Percentiles rank a stretch among this genome's conserved stretches.
These are phyloP conservation scores for Syzygium malaccense DNA, from an alignment of 441 rosid species.

Conservation along the genomic window DNA sequence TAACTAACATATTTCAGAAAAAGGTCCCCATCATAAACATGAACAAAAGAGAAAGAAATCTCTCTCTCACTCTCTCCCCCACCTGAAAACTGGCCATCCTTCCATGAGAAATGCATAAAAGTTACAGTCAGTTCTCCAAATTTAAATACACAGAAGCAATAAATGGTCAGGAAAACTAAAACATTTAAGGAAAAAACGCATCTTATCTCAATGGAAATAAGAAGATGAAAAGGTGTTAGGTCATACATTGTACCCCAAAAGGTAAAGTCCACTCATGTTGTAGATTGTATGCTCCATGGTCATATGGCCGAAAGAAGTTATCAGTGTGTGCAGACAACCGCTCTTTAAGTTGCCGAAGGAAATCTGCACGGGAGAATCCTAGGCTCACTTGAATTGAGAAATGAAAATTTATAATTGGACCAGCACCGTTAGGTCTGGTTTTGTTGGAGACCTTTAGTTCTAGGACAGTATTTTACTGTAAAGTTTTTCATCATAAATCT, in stretches of 20 bases:
- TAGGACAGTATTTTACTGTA: too few species aligned
- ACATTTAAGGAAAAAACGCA: neutral
- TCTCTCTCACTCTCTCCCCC: too few species aligned
- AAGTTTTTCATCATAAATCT: too few species aligned
- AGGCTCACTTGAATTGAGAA: neutral
- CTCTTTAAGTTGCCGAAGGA: constrained; percentile 64
- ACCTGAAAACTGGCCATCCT: neutral
- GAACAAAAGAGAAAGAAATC: too few species aligned
- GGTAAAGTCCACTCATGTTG: constrained; percentile 94
- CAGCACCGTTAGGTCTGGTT: too few species aligned
- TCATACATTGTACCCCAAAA: constrained; percentile 69
- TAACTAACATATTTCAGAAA: too few species aligned
- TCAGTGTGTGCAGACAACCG: constrained; percentile 61
- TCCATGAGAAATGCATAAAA: neutral
- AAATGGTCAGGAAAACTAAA: neutral
- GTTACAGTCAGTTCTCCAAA: neutral
- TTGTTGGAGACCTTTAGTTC: too few species aligned
- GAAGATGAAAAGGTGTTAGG: constrained; percentile 11
- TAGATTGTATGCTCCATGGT: constrained; percentile 50
- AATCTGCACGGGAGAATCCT: constrained; percentile 31
- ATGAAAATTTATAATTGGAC: neutral
- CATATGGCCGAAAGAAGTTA: constrained; percentile 80
- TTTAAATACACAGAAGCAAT: neutral
- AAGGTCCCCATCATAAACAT: too few species aligned
- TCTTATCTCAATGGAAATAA: neutral